These are phyloP conservation scores for Dryadomyces quercus-mongolicae DNA, from an alignment of 2,329 filamentous ascomycete species.

Conservation along the genomic window DNA sequence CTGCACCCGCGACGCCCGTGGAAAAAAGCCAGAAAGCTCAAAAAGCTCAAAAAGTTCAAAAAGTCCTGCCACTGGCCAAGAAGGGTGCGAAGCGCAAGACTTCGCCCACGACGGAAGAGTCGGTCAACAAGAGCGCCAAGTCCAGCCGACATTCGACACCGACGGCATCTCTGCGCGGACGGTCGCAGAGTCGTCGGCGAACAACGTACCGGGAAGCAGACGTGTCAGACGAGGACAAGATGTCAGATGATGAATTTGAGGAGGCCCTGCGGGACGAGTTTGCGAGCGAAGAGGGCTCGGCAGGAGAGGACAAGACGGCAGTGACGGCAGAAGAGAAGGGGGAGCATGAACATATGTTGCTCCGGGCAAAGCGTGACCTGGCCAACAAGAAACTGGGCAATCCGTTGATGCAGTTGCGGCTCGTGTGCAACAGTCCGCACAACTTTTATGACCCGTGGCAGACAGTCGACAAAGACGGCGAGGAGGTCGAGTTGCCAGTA, in stretches of 20 bases:
- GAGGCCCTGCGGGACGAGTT: constrained; percentile 57
- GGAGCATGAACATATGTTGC: constrained; percentile 54
- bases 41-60: not conserved
- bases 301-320: not conserved
- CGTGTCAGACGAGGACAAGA: constrained; percentile 44
- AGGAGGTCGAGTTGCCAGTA: constrained; percentile 33
- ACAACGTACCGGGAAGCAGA: constrained; percentile 43
- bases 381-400: constrained; percentile 86
- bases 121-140: constrained; percentile 55
- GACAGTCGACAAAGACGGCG: constrained; percentile 26
- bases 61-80: no score
- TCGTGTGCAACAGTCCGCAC: constrained; percentile 88
- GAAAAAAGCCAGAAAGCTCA: constrained; percentile 9
- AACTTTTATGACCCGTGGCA: constrained; percentile 94
- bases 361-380: constrained; percentile 80
- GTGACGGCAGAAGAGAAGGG: constrained; percentile 40
- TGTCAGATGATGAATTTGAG: constrained; percentile 81
- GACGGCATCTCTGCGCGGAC: constrained; percentile 24
- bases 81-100: constrained; percentile 23
- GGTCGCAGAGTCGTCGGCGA: constrained; percentile 23
- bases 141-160: constrained; percentile 69
- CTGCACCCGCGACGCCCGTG: constrained; percentile 8
- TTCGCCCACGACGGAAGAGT: constrained; percentile 19
- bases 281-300: constrained; percentile 18
- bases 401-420: constrained; percentile 77